Conservation (phyloP, 768 basidiomycete genomes). For the Royoungia palumana region DNA sequence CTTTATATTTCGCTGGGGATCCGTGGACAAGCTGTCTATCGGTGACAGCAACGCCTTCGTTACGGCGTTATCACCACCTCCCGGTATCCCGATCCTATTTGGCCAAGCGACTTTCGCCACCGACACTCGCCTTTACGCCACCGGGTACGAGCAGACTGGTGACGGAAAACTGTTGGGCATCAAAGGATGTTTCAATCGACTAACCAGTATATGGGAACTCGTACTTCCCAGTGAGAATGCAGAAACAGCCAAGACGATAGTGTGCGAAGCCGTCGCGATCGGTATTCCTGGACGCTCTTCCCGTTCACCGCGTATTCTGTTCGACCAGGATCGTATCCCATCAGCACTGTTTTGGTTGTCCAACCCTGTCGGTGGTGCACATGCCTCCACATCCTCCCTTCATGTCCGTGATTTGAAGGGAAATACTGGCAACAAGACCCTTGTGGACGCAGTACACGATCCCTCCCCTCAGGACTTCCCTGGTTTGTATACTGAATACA, state of each 20-base stretch:
- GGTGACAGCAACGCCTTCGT: constrained; percentile 5
- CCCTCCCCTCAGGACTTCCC: constrained; percentile 47
- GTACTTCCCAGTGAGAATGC: constrained; percentile 17
- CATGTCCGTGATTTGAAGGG: constrained; percentile 40
- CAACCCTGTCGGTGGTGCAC: constrained; percentile 53
- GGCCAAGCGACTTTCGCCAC: constrained; percentile 56
- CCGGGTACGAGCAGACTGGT: constrained; percentile 56
- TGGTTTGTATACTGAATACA: constrained; percentile 55
- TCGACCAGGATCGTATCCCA: constrained; percentile 18
- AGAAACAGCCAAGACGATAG: constrained; percentile 9
- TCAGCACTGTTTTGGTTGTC: constrained; percentile 50
- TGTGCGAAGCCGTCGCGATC: constrained; percentile 28
- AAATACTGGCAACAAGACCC: constrained; percentile 10
- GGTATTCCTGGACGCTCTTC: constrained; percentile 45
- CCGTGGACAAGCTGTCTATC: background rate
- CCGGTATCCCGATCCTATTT: constrained; percentile 35
- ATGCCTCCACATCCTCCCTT: constrained; percentile 52
- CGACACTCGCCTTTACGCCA: constrained; percentile 46
- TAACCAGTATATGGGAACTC: constrained; percentile 54
- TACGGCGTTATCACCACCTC: constrained; percentile 11
- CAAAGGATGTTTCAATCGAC: constrained; percentile 58
- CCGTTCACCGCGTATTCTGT: constrained; percentile 56
- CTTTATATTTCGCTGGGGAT: constrained; percentile 52
- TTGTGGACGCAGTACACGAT: constrained; percentile 44
- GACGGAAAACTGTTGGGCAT: constrained; percentile 61